Evolutionary conservation across 2,329 filamentous ascomycete genomes (phyloP).

Genomic region (Colletotrichum cereale): DNA sequence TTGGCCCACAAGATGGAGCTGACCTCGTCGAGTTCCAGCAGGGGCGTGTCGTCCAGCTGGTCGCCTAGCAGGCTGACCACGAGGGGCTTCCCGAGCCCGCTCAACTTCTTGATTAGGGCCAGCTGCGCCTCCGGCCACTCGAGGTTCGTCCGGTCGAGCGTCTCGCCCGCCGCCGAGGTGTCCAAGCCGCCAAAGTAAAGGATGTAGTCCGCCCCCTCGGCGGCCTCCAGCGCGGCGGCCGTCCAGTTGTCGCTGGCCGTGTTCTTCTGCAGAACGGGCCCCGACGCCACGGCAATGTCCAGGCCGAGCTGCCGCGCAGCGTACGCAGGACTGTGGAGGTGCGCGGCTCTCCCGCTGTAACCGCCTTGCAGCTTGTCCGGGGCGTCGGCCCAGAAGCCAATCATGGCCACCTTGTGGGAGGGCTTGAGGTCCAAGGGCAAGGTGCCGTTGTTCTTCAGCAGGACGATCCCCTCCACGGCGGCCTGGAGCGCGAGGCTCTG

Average conservation of each 20-base stretch:
- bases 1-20: constrained; percentile 67
- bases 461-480: not conserved
- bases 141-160: constrained; percentile 62
- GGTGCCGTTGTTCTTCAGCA: constrained; percentile 21
- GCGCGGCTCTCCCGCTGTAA: constrained; percentile 4
- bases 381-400: constrained; percentile 14
- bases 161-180: constrained; percentile 63
- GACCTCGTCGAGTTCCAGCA: constrained; percentile 51
- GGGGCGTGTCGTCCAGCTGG: not conserved
- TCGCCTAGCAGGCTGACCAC: not conserved
- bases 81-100: not conserved
- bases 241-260: constrained; percentile 41
- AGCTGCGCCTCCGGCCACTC: constrained; percentile 66
- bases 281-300: not conserved
- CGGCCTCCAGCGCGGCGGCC: constrained; percentile 50
- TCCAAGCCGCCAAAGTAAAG: constrained; percentile 69
- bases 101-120: constrained; percentile 55
- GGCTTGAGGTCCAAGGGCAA: constrained; percentile 56
- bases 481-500: not conserved
- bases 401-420: not conserved
- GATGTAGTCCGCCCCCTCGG: constrained; percentile 62
- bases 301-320: constrained; percentile 1
- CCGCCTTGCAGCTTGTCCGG: constrained; percentile 3
- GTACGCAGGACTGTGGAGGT: not conserved
- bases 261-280: not conserved